A percentile compares a stretch with the other conserved stretches of the same genome.
Evolutionary conservation across 306 rosid species (phyloP).

Genomic region (Prunus salicina): DNA sequence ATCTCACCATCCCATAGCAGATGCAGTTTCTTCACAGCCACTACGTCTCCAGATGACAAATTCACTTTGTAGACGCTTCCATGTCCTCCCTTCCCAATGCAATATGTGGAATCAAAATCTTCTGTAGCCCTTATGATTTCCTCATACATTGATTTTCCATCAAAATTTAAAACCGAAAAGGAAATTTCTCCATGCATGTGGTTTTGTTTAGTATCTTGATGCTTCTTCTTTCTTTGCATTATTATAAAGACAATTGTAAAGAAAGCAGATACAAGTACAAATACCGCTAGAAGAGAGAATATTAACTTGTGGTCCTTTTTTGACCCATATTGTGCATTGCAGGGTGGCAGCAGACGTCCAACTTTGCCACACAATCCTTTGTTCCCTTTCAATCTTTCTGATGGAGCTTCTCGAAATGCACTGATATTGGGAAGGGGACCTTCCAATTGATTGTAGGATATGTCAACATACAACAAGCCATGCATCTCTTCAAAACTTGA

Average conservation of each 20-base stretch:
- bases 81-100: not conserved
- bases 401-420: too few relatives aligned
- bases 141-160: not conserved
- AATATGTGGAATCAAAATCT: not conserved
- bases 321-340: not conserved
- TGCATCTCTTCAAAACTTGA: not conserved
- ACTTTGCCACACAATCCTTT: too few relatives aligned
- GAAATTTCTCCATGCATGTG: not conserved
- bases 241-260: not conserved
- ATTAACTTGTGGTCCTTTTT: not conserved
- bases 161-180: not conserved
- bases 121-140: slow-evolving; percentile 5
- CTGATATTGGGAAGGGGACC: too few relatives aligned
- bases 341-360: not conserved
- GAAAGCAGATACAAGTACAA: not conserved
- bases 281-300: not conserved
- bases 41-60: too few relatives aligned
- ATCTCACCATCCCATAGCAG: too few relatives aligned
- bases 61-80: too few relatives aligned
- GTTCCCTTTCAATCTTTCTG: too few relatives aligned
- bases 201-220: too few relatives aligned
- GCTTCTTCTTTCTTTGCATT: not conserved
- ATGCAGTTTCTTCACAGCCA: too few relatives aligned
- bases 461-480: not conserved
- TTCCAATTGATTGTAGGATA: too few relatives aligned